These are phyloP conservation scores for Cytospora paraplurivora DNA, from an alignment of 2,329 filamentous ascomycete species.

Conservation along the genomic window DNA sequence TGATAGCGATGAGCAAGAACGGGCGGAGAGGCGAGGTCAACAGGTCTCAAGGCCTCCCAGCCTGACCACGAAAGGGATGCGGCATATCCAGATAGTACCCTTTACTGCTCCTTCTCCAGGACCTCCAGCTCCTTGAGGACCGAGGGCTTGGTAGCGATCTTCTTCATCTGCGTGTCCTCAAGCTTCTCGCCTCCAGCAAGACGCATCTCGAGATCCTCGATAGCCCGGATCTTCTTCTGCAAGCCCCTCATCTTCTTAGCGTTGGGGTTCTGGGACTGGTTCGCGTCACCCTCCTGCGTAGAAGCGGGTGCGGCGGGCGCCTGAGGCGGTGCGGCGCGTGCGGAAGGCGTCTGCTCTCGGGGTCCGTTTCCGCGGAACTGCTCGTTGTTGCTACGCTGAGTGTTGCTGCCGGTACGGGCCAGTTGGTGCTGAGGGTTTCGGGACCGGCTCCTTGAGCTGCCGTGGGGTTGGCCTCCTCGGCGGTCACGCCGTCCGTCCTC, in stretches of 20 bases:
- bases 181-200: slow-evolving; percentile 93
- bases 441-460: slow-evolving; percentile 53
- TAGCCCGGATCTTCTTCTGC: slow-evolving; percentile 96
- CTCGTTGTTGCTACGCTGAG: slow-evolving; percentile 42
- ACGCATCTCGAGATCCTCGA: slow-evolving; percentile 97
- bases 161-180: slow-evolving; percentile 97
- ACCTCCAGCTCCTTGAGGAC: slow-evolving; percentile 81
- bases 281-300: slow-evolving; percentile 41
- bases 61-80: not conserved
- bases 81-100: not conserved
- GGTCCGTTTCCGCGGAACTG: slow-evolving; percentile 31
- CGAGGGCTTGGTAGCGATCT: slow-evolving; percentile 84
- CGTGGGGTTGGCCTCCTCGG: slow-evolving; percentile 51
- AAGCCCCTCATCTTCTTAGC: slow-evolving; percentile 94
- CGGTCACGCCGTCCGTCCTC: slow-evolving; percentile 69
- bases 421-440: slow-evolving; percentile 50
- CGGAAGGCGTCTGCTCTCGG: slow-evolving; percentile 35
- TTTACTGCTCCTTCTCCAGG: slow-evolving; percentile 46
- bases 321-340: slow-evolving; percentile 37
- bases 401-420: slow-evolving; percentile 55
- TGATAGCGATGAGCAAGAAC: not conserved
- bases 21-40: not conserved
- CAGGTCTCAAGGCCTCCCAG: not conserved
- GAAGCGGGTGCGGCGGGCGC: slow-evolving; percentile 32
- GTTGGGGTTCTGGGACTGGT: slow-evolving; percentile 59